Conservation (phyloP, 306 rosid genomes). For the Pyrus bretschneideri region DNA sequence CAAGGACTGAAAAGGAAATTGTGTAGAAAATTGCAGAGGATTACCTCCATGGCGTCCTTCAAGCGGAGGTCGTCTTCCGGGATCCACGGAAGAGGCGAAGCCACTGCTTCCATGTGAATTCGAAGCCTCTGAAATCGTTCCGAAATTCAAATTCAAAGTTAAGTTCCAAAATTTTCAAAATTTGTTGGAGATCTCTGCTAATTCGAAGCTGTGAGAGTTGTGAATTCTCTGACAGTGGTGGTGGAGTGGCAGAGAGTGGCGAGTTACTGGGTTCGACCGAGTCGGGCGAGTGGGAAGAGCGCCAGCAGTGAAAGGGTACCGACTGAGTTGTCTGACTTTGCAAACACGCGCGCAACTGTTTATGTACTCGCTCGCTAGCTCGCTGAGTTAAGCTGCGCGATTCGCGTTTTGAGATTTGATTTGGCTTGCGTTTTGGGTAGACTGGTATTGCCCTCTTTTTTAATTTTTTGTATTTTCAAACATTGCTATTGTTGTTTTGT, state of each 20-base stretch:
- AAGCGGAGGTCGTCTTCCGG: constrained; percentile 72
- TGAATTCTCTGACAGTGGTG: not conserved
- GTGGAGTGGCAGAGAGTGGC: not conserved
- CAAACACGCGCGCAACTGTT: not conserved
- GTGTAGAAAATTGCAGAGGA: not conserved
- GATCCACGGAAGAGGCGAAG: constrained; percentile 44
- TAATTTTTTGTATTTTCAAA: too few relatives aligned
- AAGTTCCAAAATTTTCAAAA: not conserved
- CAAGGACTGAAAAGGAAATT: not conserved
- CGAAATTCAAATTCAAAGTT: not conserved
- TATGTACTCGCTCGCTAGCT: not conserved
- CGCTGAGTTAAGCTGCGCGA: not conserved
- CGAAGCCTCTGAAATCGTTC: not conserved
- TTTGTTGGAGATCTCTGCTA: not conserved
- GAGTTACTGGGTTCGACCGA: not conserved
- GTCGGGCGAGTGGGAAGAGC: not conserved
- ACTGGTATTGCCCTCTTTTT: too few relatives aligned
- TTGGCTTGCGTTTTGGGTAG: not conserved
- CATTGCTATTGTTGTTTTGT: too few relatives aligned
- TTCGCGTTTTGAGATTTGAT: not conserved
- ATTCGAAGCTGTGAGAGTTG: not conserved
- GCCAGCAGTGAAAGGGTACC: not conserved
- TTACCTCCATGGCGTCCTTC: constrained; percentile 77
- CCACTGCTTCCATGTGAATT: constrained; percentile 20
- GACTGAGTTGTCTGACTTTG: not conserved